Percentiles rank a stretch among this genome's conserved stretches.
Conservation (phyloP, 768 basidiomycete genomes). For the Podaxis sp. region DNA sequence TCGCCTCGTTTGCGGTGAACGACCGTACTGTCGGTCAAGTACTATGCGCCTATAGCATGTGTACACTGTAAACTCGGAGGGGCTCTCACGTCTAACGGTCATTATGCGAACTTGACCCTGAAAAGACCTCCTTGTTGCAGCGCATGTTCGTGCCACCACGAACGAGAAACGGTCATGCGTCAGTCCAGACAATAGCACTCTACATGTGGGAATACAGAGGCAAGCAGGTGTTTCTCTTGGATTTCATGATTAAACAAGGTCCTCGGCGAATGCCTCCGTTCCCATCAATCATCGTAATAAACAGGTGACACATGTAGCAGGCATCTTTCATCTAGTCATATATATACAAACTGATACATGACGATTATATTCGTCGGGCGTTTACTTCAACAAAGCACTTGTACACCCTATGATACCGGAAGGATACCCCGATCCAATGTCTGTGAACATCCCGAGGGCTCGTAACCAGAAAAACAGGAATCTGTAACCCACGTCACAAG, state of each 20-base stretch:
- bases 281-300: conserved; percentile 3
- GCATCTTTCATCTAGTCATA: background rate
- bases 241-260: background rate
- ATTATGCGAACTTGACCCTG: background rate
- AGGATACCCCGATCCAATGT: background rate
- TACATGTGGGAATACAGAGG: background rate
- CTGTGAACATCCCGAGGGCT: background rate
- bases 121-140: background rate
- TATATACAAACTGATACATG: background rate
- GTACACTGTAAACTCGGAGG: background rate
- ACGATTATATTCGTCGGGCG: background rate
- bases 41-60: background rate
- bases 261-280: background rate
- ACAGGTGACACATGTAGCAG: background rate
- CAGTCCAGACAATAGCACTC: background rate
- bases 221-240: background rate
- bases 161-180: background rate
- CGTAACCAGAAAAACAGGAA: background rate
- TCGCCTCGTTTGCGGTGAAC: conserved; percentile 6
- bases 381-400: background rate
- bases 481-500: background rate
- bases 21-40: background rate
- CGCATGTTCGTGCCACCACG: background rate
- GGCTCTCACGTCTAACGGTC: background rate
- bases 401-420: background rate